Evolutionary conservation across 1,284 basidiomycete genomes (phyloP), one percentile per base, ranked within the genome.

Genomic region (Trichosporon sp.): DNA sequence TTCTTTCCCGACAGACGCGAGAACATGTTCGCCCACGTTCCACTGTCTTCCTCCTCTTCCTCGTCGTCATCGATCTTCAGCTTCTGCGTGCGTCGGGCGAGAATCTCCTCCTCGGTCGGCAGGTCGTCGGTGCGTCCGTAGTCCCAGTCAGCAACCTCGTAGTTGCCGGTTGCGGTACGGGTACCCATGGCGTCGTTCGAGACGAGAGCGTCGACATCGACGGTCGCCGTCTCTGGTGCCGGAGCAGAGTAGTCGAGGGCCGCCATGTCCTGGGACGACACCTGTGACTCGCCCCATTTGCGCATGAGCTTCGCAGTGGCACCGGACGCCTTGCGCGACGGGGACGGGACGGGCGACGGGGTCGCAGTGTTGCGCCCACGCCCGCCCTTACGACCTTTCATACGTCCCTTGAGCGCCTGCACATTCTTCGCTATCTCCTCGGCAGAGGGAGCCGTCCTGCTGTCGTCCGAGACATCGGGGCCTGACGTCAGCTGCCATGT

Each of bases 61-160:
- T 71, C 75, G n/a, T 74, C 74, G n/a, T 71, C 72, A 88, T 88
- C 16, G 91, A 84, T n/a, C 88, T 74, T 69, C 67, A 72, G 72
- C 38, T 43, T 65, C 40, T 69, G 70, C 46, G 74, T 80, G n/a
- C 69, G 76, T 64, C 75, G 77, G 4, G 78, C 77, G 56, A 79
- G 73, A 56, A 80, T 84, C 68, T 82, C 82, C 69, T 83, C 81
- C 72, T 85, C 83, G 6, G 77, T 78, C 3, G 80, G 81, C 63
- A 83, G 70, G 54, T 89, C 85, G n/a, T 87, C 85, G 79, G 38
- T 74, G 16, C 77, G 69, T 68, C 80, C 70, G 71, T 81, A 92
- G 89, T 96, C 92, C 90, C 94, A 95, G 80, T 98, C 96, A 75
- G 92, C 94, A 56, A 98, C 92, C 82, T 97, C 94, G 80, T 98